These are phyloP conservation scores for Solanum dulcamara DNA, from an alignment of 257 asterid species.

Conservation along the genomic window DNA sequence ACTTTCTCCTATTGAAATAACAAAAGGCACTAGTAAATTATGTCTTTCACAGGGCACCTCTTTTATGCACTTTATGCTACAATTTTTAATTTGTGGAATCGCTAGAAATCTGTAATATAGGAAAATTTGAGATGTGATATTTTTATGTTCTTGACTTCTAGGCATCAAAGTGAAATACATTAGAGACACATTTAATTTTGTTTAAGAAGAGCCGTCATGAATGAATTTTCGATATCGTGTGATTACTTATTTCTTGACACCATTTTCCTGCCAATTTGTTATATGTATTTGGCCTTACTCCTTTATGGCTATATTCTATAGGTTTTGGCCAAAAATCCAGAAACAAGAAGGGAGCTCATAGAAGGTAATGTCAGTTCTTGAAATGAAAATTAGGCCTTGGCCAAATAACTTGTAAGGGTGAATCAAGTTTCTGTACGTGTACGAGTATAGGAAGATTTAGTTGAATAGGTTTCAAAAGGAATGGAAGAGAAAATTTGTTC, in stretches of 20 bases:
- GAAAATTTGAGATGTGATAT: not conserved
- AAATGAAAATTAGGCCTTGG: not conserved
- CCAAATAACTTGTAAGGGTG: not conserved
- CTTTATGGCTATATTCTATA: not conserved
- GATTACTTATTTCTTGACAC: too few relatives aligned
- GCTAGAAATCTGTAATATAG: not conserved
- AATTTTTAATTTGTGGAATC: not conserved
- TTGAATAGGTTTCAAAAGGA: not conserved
- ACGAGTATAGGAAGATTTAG: not conserved
- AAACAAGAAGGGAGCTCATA: not conserved
- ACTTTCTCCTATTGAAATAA: too few relatives aligned
- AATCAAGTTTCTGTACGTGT: not conserved
- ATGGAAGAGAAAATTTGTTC: not conserved
- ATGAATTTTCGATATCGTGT: too few relatives aligned
- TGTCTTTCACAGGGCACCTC: too few relatives aligned
- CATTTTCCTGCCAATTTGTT: too few relatives aligned
- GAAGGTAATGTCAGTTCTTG: not conserved
- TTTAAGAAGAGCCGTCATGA: not conserved
- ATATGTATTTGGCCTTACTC: too few relatives aligned
- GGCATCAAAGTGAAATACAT: not conserved
- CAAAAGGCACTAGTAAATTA: too few relatives aligned
- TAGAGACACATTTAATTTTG: not conserved
- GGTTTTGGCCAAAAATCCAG: constrained; percentile 1
- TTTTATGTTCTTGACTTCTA: not conserved
- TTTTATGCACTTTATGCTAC: not conserved